phyloP scores from a whole-genome alignment of 306 rosid species.

The Adenanthera pavonina region DNA sequence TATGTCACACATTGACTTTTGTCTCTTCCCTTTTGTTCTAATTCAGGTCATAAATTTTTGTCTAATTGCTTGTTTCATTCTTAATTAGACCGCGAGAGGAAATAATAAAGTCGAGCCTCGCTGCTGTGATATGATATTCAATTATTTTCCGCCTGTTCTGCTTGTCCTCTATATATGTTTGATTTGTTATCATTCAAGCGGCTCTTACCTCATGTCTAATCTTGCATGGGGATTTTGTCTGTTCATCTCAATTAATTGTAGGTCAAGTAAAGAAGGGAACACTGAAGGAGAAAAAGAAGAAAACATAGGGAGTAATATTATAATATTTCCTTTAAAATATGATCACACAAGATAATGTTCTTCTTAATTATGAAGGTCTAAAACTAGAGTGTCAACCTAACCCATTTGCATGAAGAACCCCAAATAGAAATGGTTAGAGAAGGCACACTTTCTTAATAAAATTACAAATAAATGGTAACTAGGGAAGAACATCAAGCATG shows the following conservation, averaged over 20 bases:
- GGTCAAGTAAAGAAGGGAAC: not conserved
- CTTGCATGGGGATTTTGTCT: not conserved
- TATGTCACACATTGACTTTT: not conserved
- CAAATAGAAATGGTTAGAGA: not conserved
- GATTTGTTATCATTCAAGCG: not conserved
- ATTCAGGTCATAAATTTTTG: not conserved
- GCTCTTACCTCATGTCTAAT: not conserved
- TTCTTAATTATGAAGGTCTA: not conserved
- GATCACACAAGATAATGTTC: not conserved
- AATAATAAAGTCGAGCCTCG: not conserved
- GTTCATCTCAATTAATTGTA: not conserved
- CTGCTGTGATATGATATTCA: not conserved
- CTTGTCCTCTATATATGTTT: not conserved
- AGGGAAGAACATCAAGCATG: not conserved
- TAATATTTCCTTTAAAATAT: not conserved
- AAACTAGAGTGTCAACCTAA: not conserved
- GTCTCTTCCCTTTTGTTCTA: not conserved
- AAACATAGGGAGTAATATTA: not conserved
- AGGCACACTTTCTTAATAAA: not conserved
- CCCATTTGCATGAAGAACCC: not conserved
- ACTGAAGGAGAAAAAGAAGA: not conserved
- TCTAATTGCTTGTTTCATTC: constrained; percentile 19
- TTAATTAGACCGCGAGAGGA: constrained; percentile 8
- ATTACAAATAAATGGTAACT: not conserved
- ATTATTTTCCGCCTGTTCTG: not conserved